Conservation (phyloP, 306 rosid genomes). For the Ceratonia siliqua region DNA sequence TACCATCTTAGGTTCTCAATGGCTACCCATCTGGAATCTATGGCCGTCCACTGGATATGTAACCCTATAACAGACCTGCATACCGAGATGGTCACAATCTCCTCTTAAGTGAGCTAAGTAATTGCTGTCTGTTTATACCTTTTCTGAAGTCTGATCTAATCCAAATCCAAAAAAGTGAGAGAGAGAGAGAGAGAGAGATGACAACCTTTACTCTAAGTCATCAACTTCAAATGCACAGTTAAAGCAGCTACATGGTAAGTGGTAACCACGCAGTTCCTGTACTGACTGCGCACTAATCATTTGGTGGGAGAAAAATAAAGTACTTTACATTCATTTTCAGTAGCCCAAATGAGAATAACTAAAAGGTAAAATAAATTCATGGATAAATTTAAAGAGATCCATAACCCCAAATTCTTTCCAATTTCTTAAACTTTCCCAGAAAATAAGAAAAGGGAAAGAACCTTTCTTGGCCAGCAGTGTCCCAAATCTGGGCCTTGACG, state of each 20-base stretch:
- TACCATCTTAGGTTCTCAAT: too few relatives aligned
- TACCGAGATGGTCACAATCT: neutral
- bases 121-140: neutral
- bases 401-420: neutral
- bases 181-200: neutral
- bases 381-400: neutral
- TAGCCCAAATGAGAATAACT: neutral
- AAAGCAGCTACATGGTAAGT: neutral
- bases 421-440: neutral
- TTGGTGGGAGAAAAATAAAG: neutral
- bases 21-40: too few relatives aligned
- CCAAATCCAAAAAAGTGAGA: too few relatives aligned
- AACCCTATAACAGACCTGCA: neutral
- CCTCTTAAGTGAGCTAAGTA: neutral
- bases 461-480: conserved; percentile 69
- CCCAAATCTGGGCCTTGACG: conserved; percentile 73
- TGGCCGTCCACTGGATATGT: too few relatives aligned
- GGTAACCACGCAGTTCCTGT: neutral
- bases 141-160: neutral
- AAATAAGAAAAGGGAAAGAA: neutral
- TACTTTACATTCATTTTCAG: neutral
- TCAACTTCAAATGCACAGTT: neutral
- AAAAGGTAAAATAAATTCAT: neutral
- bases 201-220: neutral
- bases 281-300: neutral